Evolutionary conservation across 148 eudicot species (phyloP).

Genomic region (Rhododendron vialii): DNA sequence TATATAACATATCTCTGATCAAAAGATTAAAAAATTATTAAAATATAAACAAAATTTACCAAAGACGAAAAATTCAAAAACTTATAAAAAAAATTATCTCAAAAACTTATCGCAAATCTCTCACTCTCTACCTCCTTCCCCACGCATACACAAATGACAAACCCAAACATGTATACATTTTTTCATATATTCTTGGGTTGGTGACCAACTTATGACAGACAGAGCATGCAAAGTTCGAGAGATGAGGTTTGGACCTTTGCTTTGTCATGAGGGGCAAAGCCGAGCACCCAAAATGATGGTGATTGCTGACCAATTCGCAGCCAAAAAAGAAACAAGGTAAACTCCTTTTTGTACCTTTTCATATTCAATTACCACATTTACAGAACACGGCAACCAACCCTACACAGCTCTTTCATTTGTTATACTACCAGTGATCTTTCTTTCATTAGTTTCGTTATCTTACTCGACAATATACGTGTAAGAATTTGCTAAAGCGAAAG

Average conservation of each 20-base stretch:
- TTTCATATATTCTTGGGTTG: background rate
- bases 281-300: slow-evolving; percentile 5
- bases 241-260: background rate
- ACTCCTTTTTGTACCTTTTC: background rate
- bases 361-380: background rate
- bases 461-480: background rate
- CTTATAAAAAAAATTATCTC: no score
- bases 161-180: background rate
- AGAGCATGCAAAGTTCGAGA: background rate
- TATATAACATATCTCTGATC: background rate
- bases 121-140: background rate
- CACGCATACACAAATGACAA: no score
- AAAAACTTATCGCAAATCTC: no score
- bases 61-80: no score
- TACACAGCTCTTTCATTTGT: background rate
- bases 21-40: background rate
- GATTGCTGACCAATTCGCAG: background rate
- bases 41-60: no score
- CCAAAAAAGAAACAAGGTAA: background rate
- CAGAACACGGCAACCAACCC: background rate
- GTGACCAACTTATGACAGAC: background rate
- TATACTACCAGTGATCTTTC: background rate
- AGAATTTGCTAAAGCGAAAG: background rate
- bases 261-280: slow-evolving; percentile 4
- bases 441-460: background rate